These are phyloP conservation scores for Notholithocarpus densiflorus DNA, from an alignment of 306 rosid genomes.

Conservation along the genomic window DNA sequence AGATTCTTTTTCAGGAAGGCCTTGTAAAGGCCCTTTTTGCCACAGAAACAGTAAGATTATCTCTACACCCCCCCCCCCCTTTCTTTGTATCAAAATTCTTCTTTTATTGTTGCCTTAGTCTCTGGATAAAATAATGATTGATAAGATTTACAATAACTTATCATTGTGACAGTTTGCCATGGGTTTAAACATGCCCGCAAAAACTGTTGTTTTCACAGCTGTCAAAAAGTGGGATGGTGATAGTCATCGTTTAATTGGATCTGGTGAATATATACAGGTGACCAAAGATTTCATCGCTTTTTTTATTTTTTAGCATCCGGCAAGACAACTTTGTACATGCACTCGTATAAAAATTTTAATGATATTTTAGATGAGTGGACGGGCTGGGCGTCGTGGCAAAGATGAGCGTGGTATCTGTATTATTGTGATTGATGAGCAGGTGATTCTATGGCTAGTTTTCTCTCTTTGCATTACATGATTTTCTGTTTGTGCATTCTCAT, in stretches of 20 bases:
- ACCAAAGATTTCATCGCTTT: constrained; percentile 26
- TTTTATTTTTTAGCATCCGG: neutral
- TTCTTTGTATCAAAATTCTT: neutral
- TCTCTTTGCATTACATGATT: neutral
- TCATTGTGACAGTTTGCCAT: constrained; percentile 79
- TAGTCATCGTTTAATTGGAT: constrained; percentile 91
- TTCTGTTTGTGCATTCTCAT: neutral
- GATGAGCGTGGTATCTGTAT: constrained; percentile 96
- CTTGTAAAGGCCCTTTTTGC: constrained; percentile 98
- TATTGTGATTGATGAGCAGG: constrained; percentile 97
- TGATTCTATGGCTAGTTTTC: constrained; percentile 26
- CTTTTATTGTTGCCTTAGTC: constrained; percentile 8
- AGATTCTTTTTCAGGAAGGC: constrained; percentile 98
- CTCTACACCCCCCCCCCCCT: constrained; percentile 7
- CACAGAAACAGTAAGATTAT: constrained; percentile 80
- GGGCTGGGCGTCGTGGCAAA: constrained; percentile 99
- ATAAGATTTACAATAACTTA: constrained; percentile 1
- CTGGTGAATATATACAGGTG: constrained; percentile 99
- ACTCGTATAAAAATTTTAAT: neutral
- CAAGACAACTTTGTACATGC: neutral
- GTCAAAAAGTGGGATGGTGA: constrained; percentile 99
- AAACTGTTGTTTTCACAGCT: constrained; percentile 95
- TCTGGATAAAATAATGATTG: constrained; percentile 12
- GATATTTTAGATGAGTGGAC: constrained; percentile 84
- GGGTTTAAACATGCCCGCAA: constrained; percentile 99